Evolutionary conservation across 1,284 basidiomycete species (phyloP).

Genomic region (Microbotryomycetes sp.): DNA sequence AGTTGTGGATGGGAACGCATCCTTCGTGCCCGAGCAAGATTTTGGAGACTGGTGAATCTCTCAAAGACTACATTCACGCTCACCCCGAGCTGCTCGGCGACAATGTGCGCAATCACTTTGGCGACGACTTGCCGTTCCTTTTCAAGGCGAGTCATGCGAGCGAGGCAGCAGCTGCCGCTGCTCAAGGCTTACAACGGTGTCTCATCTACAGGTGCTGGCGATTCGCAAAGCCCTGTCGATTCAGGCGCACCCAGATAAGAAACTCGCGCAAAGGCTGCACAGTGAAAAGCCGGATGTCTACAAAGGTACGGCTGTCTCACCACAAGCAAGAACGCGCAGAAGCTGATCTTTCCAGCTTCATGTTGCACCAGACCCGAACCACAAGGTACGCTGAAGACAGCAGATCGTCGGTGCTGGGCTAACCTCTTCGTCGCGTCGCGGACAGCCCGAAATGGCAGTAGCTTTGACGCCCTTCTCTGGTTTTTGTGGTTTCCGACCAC

Average conservation of each 20-base stretch:
- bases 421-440: too few species aligned
- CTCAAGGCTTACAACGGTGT: conserved; percentile 10
- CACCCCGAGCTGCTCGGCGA: conserved; percentile 61
- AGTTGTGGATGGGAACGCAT: conserved; percentile 99
- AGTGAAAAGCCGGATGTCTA: conserved; percentile 72
- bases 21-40: conserved; percentile 74
- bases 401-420: not conserved
- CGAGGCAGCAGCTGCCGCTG: not conserved
- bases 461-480: conserved; percentile 87
- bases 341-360: not conserved
- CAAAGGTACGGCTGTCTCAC: conserved; percentile 57
- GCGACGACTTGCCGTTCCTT: conserved; percentile 74
- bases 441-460: conserved; percentile 87
- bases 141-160: conserved; percentile 60
- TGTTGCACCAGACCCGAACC: conserved; percentile 66
- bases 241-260: conserved; percentile 94
- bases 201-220: conserved; percentile 50
- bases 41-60: conserved; percentile 46
- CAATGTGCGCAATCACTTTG: conserved; percentile 57
- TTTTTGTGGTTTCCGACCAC: conserved; percentile 83
- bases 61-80: conserved; percentile 58
- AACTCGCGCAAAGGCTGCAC: conserved; percentile 71
- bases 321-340: not conserved
- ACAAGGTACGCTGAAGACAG: conserved; percentile 53
- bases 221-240: conserved; percentile 94